phyloP scores from a whole-genome alignment of 164 flowering plant species.

The Buxus sempervirens region DNA sequence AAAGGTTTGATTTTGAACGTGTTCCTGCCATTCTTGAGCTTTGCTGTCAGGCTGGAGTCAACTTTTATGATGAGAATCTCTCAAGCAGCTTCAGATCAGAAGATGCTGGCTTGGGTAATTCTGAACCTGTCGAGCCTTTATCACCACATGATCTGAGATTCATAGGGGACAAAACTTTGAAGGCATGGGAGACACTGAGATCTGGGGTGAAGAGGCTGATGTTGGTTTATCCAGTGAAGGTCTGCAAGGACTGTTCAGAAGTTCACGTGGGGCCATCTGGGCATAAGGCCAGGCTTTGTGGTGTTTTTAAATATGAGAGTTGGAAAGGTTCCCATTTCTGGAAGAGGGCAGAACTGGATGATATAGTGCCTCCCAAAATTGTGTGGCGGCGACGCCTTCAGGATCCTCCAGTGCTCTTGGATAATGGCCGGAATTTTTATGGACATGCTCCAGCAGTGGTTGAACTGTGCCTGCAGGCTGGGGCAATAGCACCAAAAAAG shows the following conservation, averaged over 20 bases:
- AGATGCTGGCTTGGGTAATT: background rate
- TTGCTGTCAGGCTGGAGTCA: constrained; percentile 82
- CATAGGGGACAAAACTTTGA: constrained; percentile 51
- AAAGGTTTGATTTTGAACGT: constrained; percentile 82
- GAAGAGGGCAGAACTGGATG: constrained; percentile 77
- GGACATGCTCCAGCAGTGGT: constrained; percentile 94
- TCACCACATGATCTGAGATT: constrained; percentile 30
- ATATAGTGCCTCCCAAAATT: constrained; percentile 69
- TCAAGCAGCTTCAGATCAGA: constrained; percentile 2
- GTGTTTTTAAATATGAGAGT: constrained; percentile 67
- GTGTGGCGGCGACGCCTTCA: constrained; percentile 81
- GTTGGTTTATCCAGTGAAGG: constrained; percentile 71
- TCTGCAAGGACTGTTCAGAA: constrained; percentile 79
- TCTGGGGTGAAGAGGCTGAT: constrained; percentile 64
- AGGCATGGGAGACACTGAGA: constrained; percentile 78
- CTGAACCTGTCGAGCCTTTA: constrained; percentile 13
- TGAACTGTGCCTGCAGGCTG: constrained; percentile 71
- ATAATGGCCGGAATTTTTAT: constrained; percentile 61
- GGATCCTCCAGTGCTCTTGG: constrained; percentile 65
- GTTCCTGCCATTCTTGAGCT: constrained; percentile 83
- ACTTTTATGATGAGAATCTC: constrained; percentile 23
- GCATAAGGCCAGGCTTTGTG: constrained; percentile 82
- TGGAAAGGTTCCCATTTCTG: constrained; percentile 87
- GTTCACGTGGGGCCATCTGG: constrained; percentile 93
- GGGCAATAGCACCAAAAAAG: constrained; percentile 50